Base-by-base conservation (phyloP, 192 early-diverging fungal genomes). In the Backusella psychrophila region DNA sequence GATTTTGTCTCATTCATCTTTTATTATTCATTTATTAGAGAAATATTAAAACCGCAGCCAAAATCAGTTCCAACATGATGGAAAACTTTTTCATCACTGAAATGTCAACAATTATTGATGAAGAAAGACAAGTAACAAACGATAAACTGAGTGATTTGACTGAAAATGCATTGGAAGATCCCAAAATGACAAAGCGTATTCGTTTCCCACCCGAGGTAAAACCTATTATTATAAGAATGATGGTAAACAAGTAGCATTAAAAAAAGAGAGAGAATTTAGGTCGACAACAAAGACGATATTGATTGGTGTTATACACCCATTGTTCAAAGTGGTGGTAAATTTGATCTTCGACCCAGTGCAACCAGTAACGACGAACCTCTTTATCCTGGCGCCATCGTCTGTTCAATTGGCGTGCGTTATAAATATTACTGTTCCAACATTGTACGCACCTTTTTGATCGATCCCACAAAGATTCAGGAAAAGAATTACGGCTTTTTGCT, bases 261-360 rank as follows among this genome's bases (percentile, higher is more conserved):
- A 74, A 7, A 33, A 33, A 38, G 38, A 35, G 31, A 69, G 21
- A 75, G 4, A 67, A 44, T 41, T 21, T 8, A 90, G 88, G 77
- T 87, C 21, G 84, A 90, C n/a, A 81, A 75, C 49, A 70, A 88
- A 39, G 92, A 91, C 19, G 85, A 89, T 71, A 83, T 90, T 11
- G 98, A 99, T 63, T 96, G 94, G 94, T 95, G 95, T 77, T 95
- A 97, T 53, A 85, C 91, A 8, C 98, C 98, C 8, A 95, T 97
- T 69, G 92, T 99, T 75, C 97, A 98, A 84, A 96, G 95, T 85
- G 98, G 98, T 72, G 97, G 97, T 46, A 86, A 89, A 41, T 99
- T 96, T 81, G 92, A 97, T 74, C 85, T 99, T 71, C 90, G 88
- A 73, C 88, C 93, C 12, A 91, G 90, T 4, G 97, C 96, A 7